A percentile compares a stretch with the other conserved stretches of the same genome.
phyloP scores from a whole-genome alignment of 2,329 filamentous ascomycete genomes.

The Neodidymelliopsis sp. region DNA sequence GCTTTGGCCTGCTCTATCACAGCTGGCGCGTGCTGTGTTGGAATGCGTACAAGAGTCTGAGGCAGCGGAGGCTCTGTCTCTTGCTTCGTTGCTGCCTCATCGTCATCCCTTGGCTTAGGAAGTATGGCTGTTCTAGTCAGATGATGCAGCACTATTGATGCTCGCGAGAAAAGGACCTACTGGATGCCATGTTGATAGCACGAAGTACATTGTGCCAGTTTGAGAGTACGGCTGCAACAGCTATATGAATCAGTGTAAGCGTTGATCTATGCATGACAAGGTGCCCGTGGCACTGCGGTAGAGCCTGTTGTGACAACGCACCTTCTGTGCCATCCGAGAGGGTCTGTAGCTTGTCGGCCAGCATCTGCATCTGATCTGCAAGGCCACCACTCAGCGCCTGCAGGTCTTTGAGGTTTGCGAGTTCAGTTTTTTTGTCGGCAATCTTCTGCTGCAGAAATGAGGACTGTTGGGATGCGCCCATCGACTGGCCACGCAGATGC shows the following conservation, averaged over 20 bases:
- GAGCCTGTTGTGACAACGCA: slow-evolving; percentile 49
- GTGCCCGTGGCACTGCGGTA: too few species aligned
- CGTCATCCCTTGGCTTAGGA: slow-evolving; percentile 64
- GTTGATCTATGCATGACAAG: slow-evolving; percentile 1
- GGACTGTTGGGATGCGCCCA: slow-evolving; percentile 64
- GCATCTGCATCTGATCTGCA: slow-evolving; percentile 80
- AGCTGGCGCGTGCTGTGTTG: slow-evolving; percentile 70
- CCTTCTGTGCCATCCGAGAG: slow-evolving; percentile 84
- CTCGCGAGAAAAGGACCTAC: slow-evolving; percentile 60
- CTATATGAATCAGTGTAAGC: slow-evolving; percentile 54
- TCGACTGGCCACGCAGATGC: slow-evolving; percentile 65
- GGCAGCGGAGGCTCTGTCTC: slow-evolving; percentile 66
- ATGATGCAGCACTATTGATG: slow-evolving; percentile 2
- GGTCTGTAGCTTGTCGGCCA: slow-evolving; percentile 80
- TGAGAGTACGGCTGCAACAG: slow-evolving; percentile 81
- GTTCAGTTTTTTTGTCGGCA: slow-evolving; percentile 83
- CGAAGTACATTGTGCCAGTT: slow-evolving; percentile 90
- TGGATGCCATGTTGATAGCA: slow-evolving; percentile 85
- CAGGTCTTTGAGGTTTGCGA: slow-evolving; percentile 79
- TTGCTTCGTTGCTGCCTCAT: slow-evolving; percentile 50
- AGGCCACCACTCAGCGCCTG: slow-evolving; percentile 80
- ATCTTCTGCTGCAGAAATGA: slow-evolving; percentile 77
- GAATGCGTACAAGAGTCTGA: slow-evolving; percentile 84
- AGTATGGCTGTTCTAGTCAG: slow-evolving; percentile 67
- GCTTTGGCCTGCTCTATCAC: slow-evolving; percentile 45